Base-by-base conservation (phyloP, 1,284 basidiomycete species). In the Phaffia rhodozyma region DNA sequence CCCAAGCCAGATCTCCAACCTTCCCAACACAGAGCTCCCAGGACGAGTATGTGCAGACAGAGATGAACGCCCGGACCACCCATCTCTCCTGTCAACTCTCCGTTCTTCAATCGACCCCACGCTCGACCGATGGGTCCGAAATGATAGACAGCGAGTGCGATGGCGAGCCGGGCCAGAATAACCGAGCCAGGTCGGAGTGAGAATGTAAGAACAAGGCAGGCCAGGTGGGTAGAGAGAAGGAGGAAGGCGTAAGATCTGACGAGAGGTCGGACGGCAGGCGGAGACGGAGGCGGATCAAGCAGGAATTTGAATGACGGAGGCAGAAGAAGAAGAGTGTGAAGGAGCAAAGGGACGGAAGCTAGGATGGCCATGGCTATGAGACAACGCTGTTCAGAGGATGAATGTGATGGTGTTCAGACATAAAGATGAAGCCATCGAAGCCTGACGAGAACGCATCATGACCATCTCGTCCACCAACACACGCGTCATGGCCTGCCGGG, bases 231-330 rank as follows among this genome's bases (percentile, higher is more conserved):
- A 5, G 56, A 58, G 29, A 58, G 56, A 47, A 58, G 56, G 5
- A 58, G 56, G 38, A 58, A 58, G 20, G n/a, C 30, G 56, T 58
- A 58, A 11, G 56, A 58, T 34, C 56, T 21, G 27, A 58, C 23
- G 38, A 58, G 30, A n/a, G 56, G 56, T 21, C 16, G 25, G n/a
- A 58, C 34, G n/a, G 38, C 56, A n/a, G 56, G 38, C 34, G 30
- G 30, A 58, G 32, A 20, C 20, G 38, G 2, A 6, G 56, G 56
- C 27, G 56, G 56, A 21, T n/a, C 7, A 0, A 47, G 7, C 7
- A 58, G 38, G 34, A 58, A 58, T 9, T 58, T 34, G 16, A 56
- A n/a, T 29, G 55, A 29, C 23, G 56, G 30, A 16, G 38, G 38
- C 34, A 58, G n/a, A n/a, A 47, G 56, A 21, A 58, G n/a, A 23